These are phyloP conservation scores for Volvox carteri DNA, from an alignment of 163 green algal species.

Conservation along the genomic window DNA sequence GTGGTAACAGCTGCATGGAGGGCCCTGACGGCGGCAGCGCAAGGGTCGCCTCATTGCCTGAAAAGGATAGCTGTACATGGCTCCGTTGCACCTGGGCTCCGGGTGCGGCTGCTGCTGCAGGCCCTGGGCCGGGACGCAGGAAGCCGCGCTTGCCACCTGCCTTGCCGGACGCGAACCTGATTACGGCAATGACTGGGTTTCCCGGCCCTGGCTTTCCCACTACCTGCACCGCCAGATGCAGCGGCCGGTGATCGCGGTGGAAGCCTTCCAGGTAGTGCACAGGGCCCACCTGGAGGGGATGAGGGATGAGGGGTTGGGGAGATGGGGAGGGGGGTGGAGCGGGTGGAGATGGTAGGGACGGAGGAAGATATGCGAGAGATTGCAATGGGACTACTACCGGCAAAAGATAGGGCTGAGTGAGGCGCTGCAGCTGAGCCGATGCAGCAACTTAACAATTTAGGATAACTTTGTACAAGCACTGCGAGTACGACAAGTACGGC, in stretches of 20 bases:
- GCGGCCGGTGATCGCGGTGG: slow-evolving; percentile 13
- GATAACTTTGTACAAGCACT: too few species aligned
- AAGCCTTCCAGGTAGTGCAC: slow-evolving; percentile 22
- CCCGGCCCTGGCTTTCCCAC: slow-evolving; percentile 36
- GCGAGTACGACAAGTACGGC: too few species aligned
- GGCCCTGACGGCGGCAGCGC: background rate
- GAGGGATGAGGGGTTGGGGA: background rate
- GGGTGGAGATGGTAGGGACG: background rate
- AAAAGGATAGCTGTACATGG: slow-evolving; percentile 3
- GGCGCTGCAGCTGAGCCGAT: too few species aligned
- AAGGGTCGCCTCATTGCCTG: background rate
- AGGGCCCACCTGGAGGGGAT: slow-evolving; percentile 19
- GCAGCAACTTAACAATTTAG: too few species aligned
- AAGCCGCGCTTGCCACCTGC: background rate
- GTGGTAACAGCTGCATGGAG: background rate
- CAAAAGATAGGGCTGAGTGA: too few species aligned
- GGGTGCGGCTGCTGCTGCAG: background rate
- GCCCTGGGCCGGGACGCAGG: background rate
- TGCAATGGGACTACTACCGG: too few species aligned
- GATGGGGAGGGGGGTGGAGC: background rate
- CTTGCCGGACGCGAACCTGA: background rate
- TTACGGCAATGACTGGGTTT: slow-evolving; percentile 3
- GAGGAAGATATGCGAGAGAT: background rate
- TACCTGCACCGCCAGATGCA: slow-evolving; percentile 31
- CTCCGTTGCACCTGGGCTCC: background rate